phyloP scores from a whole-genome alignment of 345 rosid species.

The Limnanthes douglasii region DNA sequence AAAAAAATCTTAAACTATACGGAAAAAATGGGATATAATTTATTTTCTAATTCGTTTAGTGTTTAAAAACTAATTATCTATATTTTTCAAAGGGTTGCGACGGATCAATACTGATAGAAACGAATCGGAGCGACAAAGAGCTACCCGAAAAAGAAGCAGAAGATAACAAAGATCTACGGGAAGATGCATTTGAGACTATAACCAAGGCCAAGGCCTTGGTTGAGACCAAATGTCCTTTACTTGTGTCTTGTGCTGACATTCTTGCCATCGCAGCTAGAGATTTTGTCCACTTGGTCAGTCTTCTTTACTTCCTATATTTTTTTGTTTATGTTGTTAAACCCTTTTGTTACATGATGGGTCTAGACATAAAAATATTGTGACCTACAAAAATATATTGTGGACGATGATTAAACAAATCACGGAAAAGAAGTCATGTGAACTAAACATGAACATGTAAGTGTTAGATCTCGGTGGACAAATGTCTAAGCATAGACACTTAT shows the following conservation, averaged over 20 bases:
- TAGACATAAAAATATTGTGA: too few species aligned
- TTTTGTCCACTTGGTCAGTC: slow-evolving; percentile 41
- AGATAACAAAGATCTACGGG: slow-evolving; percentile 47
- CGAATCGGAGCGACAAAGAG: slow-evolving; percentile 38
- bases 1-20: too few species aligned
- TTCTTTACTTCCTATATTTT: neutral
- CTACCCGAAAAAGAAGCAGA: slow-evolving; percentile 67
- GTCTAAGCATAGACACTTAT: too few species aligned
- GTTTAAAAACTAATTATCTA: too few species aligned
- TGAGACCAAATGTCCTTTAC: slow-evolving; percentile 68
- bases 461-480: too few species aligned
- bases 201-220: slow-evolving; percentile 52
- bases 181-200: slow-evolving; percentile 48
- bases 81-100: slow-evolving; percentile 75
- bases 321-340: neutral
- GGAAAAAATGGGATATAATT: too few species aligned
- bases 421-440: too few species aligned
- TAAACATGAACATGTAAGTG: too few species aligned
- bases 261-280: slow-evolving; percentile 83
- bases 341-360: neutral
- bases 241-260: slow-evolving; percentile 81
- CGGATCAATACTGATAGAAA: slow-evolving; percentile 53
- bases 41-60: too few species aligned
- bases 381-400: too few species aligned
- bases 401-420: too few species aligned